phyloP scores from a whole-genome alignment of 2,329 filamentous ascomycete species.

The Sporothrix curviconia region DNA sequence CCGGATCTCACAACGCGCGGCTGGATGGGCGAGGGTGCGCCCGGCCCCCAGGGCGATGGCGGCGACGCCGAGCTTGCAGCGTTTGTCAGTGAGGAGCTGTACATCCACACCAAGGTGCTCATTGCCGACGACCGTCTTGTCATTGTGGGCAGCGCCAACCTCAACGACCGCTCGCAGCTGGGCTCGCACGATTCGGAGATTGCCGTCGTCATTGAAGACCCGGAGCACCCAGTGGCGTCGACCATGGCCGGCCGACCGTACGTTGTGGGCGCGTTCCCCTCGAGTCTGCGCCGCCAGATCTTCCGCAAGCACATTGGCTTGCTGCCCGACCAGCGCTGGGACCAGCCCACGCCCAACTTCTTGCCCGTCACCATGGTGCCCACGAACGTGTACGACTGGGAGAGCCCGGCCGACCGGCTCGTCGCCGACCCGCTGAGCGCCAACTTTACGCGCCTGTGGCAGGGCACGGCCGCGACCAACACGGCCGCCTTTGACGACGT shows the following conservation, averaged over 20 bases:
- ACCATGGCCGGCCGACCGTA: constrained; percentile 68
- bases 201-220: constrained; percentile 78
- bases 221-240: constrained; percentile 56
- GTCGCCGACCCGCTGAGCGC: constrained; percentile 68
- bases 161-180: constrained; percentile 64
- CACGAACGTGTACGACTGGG: constrained; percentile 72
- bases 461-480: constrained; percentile 63
- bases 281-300: constrained; percentile 72
- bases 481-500: constrained; percentile 74
- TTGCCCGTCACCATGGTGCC: constrained; percentile 59
- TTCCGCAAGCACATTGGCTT: constrained; percentile 88
- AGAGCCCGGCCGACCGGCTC: constrained; percentile 56
- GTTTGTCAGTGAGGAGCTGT: constrained; percentile 57
- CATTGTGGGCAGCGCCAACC: constrained; percentile 64
- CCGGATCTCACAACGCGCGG: constrained; percentile 57
- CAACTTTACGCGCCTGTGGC: constrained; percentile 67
- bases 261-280: constrained; percentile 64
- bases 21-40: constrained; percentile 29
- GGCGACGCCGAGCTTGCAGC: constrained; percentile 50
- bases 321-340: constrained; percentile 64
- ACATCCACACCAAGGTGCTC: constrained; percentile 61
- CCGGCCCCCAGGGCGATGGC: constrained; percentile 18
- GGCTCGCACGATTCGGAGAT: constrained; percentile 85
- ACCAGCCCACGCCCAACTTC: constrained; percentile 64
- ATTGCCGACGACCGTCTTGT: constrained; percentile 78